Conservation (phyloP, 768 basidiomycete genomes). For the Multifurca ochricompacta region DNA sequence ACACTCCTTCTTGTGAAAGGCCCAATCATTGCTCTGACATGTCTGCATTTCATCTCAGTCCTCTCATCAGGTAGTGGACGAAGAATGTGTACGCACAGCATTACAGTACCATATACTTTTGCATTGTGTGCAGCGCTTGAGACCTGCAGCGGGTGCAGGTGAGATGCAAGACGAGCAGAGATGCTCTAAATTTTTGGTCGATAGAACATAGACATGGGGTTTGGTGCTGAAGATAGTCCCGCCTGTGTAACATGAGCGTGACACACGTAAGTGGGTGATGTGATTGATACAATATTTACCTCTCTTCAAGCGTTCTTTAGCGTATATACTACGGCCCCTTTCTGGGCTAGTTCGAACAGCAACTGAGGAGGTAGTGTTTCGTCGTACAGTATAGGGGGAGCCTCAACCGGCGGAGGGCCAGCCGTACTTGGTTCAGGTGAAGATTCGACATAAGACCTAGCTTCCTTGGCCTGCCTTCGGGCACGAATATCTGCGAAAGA, state of each 20-base stretch:
- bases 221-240: conserved; percentile 45
- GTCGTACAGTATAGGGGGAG: conserved; percentile 3
- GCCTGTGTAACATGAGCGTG: conserved; percentile 39
- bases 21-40: conserved; percentile 74
- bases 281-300: neutral
- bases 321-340: conserved; percentile 19
- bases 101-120: conserved; percentile 69
- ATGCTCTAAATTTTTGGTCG: conserved; percentile 47
- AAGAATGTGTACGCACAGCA: conserved; percentile 37
- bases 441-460: conserved; percentile 9
- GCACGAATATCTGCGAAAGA: conserved; percentile 11
- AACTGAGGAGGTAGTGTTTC: conserved; percentile 2
- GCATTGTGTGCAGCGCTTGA: conserved; percentile 74
- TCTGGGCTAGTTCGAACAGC: conserved; percentile 7
- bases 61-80: neutral
- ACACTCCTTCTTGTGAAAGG: conserved; percentile 73
- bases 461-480: conserved; percentile 11
- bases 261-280: neutral
- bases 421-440: neutral
- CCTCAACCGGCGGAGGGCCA: neutral
- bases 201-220: conserved; percentile 60
- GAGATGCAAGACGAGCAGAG: conserved; percentile 67
- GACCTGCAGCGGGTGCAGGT: conserved; percentile 28
- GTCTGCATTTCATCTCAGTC: conserved; percentile 29
- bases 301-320: conserved; percentile 18